Conservation (phyloP, 2,329 filamentous ascomycete genomes). For the Arthrobotrys musiformis region DNA sequence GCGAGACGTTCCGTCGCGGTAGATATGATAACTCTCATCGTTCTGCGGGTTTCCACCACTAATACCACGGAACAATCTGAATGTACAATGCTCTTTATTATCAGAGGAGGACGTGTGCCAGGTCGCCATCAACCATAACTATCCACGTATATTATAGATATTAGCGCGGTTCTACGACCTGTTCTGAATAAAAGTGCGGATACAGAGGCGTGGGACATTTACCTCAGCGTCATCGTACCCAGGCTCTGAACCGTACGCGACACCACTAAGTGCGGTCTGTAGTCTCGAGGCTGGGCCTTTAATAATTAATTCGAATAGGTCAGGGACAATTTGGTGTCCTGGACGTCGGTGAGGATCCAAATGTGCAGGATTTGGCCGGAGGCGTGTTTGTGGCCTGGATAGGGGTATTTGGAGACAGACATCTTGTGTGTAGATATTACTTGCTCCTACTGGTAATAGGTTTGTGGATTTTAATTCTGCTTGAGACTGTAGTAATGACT, state of each 20-base stretch:
- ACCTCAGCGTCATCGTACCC: conserved; percentile 11
- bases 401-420: conserved; percentile 16
- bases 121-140: not conserved
- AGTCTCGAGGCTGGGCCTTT: not conserved
- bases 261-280: not conserved
- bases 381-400: conserved; percentile 10
- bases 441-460: too few species aligned
- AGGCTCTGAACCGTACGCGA: not conserved
- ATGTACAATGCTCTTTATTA: conserved; percentile 2
- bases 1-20: not conserved
- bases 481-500: too few species aligned
- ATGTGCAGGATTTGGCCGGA: conserved; percentile 2
- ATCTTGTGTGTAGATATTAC: too few species aligned
- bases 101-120: not conserved
- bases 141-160: not conserved
- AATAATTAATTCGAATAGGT: not conserved
- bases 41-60: not conserved
- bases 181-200: not conserved
- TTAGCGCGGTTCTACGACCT: not conserved
- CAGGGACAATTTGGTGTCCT: not conserved
- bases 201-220: too few species aligned
- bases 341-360: not conserved
- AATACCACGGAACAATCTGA: not conserved
- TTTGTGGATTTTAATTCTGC: too few species aligned
- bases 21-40: conserved; percentile 11